Base-by-base conservation (phyloP, 2,329 filamentous ascomycete species). In the Fusarium lyarnte region DNA sequence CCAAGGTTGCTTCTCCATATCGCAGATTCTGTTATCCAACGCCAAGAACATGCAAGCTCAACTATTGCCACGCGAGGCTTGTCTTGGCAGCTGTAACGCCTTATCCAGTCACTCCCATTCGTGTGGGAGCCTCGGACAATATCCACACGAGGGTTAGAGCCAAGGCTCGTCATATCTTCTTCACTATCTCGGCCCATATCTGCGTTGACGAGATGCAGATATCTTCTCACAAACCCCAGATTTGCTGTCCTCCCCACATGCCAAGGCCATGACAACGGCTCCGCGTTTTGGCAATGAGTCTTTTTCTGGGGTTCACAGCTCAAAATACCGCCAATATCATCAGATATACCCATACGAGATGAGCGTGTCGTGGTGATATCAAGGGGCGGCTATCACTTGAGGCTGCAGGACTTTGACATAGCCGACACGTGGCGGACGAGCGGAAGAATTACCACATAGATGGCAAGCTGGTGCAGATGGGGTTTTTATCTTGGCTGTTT, bases 361-460 rank as follows among this genome's bases (percentile, higher is more conserved):
- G 11, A n/a, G 6, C 4, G 2, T 9, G 27, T 3, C 29, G 53
- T 58, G 14, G 23, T 31, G 23, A 45, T 23, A 21, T 58, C 51
- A 57, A 46, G 29, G 41, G 51, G 58, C 63, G 66, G 63, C 65
- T 63, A 68, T 67, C 2, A 17, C 8, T 31, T 46, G 55, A 62
- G 55, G 49, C 42, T 60, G 45, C 38, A 52, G 21, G 6, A 46
- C 27, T 7, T n/a, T 16, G 29, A 39, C 55, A 54, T 51, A 45
- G 43, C 33, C 51, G 43, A 53, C 63, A 53, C 51, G 63, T 57
- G 66, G 66, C 63, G 66, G 66, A 42, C 66, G 66, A 69, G 25
- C 63, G 66, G 66, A 68, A 61, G 29, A 36, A 49, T 42, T 53
- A 49, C 51, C 23, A 27, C 19, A 67, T 61, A 27, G 13, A 41